Percentiles rank a stretch among this genome's conserved stretches.
phyloP scores from a whole-genome alignment of 2,329 filamentous ascomycete genomes.

The Ophiobolus disseminans region DNA sequence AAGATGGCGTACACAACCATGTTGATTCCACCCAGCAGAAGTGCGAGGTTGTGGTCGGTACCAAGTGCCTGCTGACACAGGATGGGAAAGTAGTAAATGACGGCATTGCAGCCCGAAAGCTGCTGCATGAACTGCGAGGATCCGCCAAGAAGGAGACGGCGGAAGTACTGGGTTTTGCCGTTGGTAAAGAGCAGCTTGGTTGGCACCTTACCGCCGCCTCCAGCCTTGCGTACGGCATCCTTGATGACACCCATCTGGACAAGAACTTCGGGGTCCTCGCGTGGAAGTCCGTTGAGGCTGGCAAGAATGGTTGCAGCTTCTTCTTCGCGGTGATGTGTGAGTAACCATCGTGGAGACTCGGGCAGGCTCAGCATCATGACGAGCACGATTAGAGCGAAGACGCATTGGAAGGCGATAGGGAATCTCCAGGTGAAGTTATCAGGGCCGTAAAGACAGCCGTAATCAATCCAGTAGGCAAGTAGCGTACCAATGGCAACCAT shows the following conservation, averaged over 20 bases:
- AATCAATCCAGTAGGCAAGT: slow-evolving; percentile 61
- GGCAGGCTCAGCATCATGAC: slow-evolving; percentile 46
- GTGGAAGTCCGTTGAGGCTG: slow-evolving; percentile 54
- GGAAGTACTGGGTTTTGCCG: slow-evolving; percentile 69
- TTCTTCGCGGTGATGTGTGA: slow-evolving; percentile 49
- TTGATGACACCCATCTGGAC: slow-evolving; percentile 68
- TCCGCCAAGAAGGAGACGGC: slow-evolving; percentile 66
- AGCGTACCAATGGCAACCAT: slow-evolving; percentile 58
- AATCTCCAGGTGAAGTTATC: slow-evolving; percentile 55
- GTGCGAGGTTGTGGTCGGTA: slow-evolving; percentile 49
- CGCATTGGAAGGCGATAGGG: slow-evolving; percentile 60
- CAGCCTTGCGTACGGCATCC: slow-evolving; percentile 56
- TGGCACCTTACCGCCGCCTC: slow-evolving; percentile 43
- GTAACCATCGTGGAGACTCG: slow-evolving; percentile 42
- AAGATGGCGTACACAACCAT: slow-evolving; percentile 64
- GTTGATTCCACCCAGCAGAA: slow-evolving; percentile 59
- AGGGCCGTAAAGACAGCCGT: slow-evolving; percentile 47
- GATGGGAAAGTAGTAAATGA: slow-evolving; percentile 56
- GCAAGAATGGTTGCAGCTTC: slow-evolving; percentile 59
- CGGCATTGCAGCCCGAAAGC: slow-evolving; percentile 47
- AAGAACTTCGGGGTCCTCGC: slow-evolving; percentile 62
- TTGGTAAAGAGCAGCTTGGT: slow-evolving; percentile 62
- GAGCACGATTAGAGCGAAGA: slow-evolving; percentile 52
- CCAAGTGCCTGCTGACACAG: slow-evolving; percentile 61
- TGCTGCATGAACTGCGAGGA: slow-evolving; percentile 70